Evolutionary conservation across 2,329 filamentous ascomycete species (phyloP).

Genomic region (Colletotrichum lini): DNA sequence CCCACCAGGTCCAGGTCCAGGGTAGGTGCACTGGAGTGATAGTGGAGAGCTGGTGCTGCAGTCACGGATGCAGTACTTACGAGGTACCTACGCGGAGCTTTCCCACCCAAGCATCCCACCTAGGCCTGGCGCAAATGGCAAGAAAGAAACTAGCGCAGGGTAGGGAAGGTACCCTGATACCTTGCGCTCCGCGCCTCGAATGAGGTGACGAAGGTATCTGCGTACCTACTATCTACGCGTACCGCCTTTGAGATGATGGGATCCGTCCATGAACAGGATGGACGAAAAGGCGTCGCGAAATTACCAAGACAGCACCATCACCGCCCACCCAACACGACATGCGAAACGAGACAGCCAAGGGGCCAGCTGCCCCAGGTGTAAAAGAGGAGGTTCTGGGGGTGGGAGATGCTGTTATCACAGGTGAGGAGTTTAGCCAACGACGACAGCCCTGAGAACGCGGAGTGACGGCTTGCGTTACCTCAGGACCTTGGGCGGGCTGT

Average conservation of each 20-base stretch:
- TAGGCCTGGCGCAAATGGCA: conserved; percentile 11
- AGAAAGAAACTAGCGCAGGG: neutral
- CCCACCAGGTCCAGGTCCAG: conserved; percentile 31
- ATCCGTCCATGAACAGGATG: conserved; percentile 21
- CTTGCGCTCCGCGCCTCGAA: neutral
- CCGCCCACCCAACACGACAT: neutral
- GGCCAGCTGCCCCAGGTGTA: neutral
- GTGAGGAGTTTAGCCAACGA: neutral
- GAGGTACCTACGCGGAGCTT: conserved; percentile 10
- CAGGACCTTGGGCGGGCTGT: conserved; percentile 12
- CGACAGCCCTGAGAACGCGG: neutral
- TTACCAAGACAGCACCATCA: conserved; percentile 31
- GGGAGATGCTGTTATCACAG: neutral
- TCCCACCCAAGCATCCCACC: conserved; percentile 1
- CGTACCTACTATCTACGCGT: too few relatives aligned
- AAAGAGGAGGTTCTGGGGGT: neutral
- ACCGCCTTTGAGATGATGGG: conserved; percentile 5
- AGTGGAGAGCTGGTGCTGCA: conserved; percentile 24
- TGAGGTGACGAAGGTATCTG: neutral
- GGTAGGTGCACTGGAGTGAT: conserved; percentile 32
- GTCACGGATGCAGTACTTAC: conserved; percentile 22
- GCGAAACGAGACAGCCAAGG: conserved; percentile 6
- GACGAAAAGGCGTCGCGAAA: conserved; percentile 30
- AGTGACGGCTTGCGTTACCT: neutral
- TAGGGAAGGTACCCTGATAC: neutral